Evolutionary conservation across 2,329 filamentous ascomycete genomes (phyloP).

Genomic region (Coleophoma cylindrospora): DNA sequence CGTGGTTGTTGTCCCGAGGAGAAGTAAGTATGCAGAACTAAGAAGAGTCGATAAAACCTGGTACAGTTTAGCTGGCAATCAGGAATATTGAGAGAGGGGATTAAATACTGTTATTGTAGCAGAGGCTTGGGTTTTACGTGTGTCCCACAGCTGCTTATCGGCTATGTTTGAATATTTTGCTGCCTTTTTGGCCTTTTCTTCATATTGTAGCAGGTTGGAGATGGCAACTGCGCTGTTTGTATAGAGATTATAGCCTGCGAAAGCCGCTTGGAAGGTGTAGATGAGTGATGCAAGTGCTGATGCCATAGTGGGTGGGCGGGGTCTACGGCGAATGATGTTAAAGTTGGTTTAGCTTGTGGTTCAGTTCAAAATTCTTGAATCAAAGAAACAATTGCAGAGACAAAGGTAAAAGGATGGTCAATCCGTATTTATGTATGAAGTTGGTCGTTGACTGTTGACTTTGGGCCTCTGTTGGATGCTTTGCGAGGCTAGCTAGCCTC

Average conservation of each 20-base stretch:
- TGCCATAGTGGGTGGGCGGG: constrained; percentile 3
- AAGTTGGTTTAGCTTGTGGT: too few relatives aligned
- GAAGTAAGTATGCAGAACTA: constrained; percentile 4
- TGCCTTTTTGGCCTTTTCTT: constrained; percentile 36
- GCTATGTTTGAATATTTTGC: constrained; percentile 38
- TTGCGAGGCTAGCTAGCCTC: too few relatives aligned
- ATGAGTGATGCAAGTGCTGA: constrained; percentile 21
- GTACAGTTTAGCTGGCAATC: not conserved
- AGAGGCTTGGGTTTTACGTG: constrained; percentile 36
- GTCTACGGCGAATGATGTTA: too few relatives aligned
- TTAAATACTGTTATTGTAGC: constrained; percentile 31
- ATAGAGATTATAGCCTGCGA: constrained; percentile 36
- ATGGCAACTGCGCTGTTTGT: constrained; percentile 35
- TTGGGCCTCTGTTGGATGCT: too few relatives aligned
- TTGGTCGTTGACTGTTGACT: too few relatives aligned
- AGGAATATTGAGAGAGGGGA: constrained; percentile 8
- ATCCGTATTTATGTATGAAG: too few relatives aligned
- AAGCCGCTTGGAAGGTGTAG: constrained; percentile 32
- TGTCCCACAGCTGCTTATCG: constrained; percentile 35
- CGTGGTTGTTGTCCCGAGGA: not conserved
- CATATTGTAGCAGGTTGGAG: constrained; percentile 37
- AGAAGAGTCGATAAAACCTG: constrained; percentile 12
- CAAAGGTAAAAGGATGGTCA: too few relatives aligned
- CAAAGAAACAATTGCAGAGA: too few relatives aligned
- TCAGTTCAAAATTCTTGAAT: too few relatives aligned